These are phyloP conservation scores for Saraca asoca DNA, from an alignment of 331 rosid genomes.

Conservation along the genomic window DNA sequence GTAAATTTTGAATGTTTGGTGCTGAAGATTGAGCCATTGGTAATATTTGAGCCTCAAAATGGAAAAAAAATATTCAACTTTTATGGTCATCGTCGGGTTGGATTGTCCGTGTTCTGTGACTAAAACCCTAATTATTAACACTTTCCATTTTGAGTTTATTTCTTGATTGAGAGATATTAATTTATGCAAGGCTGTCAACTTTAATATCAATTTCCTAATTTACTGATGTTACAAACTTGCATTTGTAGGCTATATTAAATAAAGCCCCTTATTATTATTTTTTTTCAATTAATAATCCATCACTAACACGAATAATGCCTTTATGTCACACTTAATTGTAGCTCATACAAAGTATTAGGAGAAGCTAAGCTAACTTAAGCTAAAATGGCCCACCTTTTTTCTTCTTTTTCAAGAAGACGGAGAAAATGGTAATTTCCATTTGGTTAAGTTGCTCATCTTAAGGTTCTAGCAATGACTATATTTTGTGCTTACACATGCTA, in stretches of 20 bases:
- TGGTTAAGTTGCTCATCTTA: no score
- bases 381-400: no score
- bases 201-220: conserved; percentile 1
- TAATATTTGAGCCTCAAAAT: background rate
- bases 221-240: conserved; percentile 16
- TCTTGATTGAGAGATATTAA: conserved; percentile 15
- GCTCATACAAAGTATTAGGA: no score
- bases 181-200: conserved; percentile 24
- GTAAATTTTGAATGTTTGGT: conserved; percentile 21
- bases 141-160: conserved; percentile 24
- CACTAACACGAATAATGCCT: conserved; percentile 4
- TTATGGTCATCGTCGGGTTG: conserved; percentile 16
- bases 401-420: no score
- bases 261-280: background rate
- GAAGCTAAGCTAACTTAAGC: no score
- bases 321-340: background rate
- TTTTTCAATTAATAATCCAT: background rate
- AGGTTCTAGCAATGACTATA: no score
- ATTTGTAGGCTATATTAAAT: background rate
- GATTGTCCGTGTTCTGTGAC: conserved; percentile 7
- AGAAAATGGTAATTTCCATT: no score
- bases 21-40: conserved; percentile 25
- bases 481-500: no score
- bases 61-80: background rate
- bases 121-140: conserved; percentile 22